Percentiles rank a stretch among this genome's conserved stretches.
phyloP scores from a whole-genome alignment of 1,284 basidiomycete species.

The Leccinum fallax region DNA sequence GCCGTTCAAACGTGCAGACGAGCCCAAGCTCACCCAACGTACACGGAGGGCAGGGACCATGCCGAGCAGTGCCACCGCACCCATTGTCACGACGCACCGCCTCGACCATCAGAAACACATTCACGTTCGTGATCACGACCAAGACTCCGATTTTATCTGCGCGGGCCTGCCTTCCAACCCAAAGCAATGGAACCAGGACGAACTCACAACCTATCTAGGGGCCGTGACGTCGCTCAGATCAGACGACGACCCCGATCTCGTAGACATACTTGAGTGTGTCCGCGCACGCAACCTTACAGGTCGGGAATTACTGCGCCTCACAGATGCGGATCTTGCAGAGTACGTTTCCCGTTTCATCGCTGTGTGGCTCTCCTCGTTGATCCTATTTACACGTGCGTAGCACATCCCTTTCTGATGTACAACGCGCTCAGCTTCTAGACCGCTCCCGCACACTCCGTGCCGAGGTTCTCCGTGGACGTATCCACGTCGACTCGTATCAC shows the following conservation, averaged over 20 bases:
- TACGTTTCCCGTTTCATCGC: constrained; percentile 11
- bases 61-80: constrained; percentile 5
- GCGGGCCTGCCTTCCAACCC: constrained; percentile 27
- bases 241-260: constrained; percentile 1
- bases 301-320: constrained; percentile 31
- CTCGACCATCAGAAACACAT: neutral
- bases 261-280: constrained; percentile 24
- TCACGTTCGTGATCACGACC: neutral
- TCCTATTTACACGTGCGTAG: constrained; percentile 15
- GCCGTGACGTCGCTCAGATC: constrained; percentile 12
- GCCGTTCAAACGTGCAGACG: constrained; percentile 1
- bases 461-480: constrained; percentile 27
- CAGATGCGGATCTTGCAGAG: constrained; percentile 27
- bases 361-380: neutral
- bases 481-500: constrained; percentile 26
- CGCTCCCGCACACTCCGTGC: constrained; percentile 31
- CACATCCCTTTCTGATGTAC: constrained; percentile 23
- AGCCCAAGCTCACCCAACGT: constrained; percentile 2
- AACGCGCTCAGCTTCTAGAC: constrained; percentile 24
- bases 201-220: constrained; percentile 29
- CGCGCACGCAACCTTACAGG: constrained; percentile 29
- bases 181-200: constrained; percentile 28
- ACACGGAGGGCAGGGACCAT: constrained; percentile 20
- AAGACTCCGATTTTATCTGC: neutral
- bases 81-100: constrained; percentile 3